These are phyloP conservation scores for Aegle marmelos DNA, from an alignment of 345 rosid genomes.

Conservation along the genomic window DNA sequence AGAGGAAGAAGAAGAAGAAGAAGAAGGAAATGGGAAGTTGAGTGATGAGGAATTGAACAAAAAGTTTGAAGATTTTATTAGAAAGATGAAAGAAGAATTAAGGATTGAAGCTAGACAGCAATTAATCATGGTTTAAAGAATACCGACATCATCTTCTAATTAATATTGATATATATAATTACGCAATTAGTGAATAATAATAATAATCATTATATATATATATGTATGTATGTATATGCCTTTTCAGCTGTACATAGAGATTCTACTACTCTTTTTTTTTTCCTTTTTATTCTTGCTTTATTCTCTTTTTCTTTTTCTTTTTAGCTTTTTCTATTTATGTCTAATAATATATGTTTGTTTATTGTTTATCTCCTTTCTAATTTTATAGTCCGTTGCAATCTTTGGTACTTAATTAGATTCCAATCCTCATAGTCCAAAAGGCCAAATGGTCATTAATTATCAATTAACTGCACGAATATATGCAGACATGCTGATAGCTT, in stretches of 20 bases:
- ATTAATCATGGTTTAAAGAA: constrained; percentile 43
- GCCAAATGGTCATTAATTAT: not conserved
- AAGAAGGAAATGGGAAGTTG: constrained; percentile 33
- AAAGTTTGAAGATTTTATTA: constrained; percentile 86
- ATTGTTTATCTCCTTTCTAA: not conserved
- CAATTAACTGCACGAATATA: not conserved
- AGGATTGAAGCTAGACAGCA: constrained; percentile 62
- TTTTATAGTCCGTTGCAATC: not conserved
- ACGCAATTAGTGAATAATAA: not conserved
- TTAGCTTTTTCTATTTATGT: not conserved
- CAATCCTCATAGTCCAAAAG: too few relatives aligned
- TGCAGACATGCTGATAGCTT: not conserved
- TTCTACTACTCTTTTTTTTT: not conserved
- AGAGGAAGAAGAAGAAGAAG: constrained; percentile 23
- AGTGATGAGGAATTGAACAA: constrained; percentile 70
- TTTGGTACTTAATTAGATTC: not conserved
- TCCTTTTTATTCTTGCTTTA: not conserved
- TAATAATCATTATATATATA: too few relatives aligned
- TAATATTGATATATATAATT: too few relatives aligned
- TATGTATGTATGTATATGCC: not conserved
- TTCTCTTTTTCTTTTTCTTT: not conserved
- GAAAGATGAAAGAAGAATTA: constrained; percentile 74
- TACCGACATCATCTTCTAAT: not conserved
- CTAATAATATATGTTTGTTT: not conserved
- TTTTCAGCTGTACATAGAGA: not conserved